Conservation (phyloP, 805 yeast species). For the Zygoascus flipseniorum region DNA sequence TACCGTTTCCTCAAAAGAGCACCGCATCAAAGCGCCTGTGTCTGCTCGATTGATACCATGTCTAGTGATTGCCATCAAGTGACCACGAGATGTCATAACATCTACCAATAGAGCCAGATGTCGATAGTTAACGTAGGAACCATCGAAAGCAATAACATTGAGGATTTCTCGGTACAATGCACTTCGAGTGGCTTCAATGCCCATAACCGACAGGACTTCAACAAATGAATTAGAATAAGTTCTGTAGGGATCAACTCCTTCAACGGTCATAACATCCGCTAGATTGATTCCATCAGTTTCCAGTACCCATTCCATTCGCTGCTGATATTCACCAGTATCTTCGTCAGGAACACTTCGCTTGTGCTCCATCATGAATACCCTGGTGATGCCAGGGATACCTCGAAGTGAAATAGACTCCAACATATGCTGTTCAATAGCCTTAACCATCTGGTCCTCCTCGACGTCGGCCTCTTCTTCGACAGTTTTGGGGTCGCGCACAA, state of each 20-base stretch:
- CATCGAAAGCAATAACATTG: constrained; percentile 98
- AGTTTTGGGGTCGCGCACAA: constrained; percentile 90
- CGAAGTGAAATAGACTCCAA: constrained; percentile 87
- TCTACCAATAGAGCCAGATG: constrained; percentile 97
- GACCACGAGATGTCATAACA: constrained; percentile 98
- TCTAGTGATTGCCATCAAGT: constrained; percentile 96
- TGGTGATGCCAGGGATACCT: constrained; percentile 90
- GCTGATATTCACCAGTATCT: constrained; percentile 76
- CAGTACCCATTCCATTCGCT: constrained; percentile 93
- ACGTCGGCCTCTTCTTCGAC: constrained; percentile 90
- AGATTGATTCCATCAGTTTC: constrained; percentile 98
- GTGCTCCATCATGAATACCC: constrained; percentile 57
- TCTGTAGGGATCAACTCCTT: constrained; percentile 86
- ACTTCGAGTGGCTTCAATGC: constrained; percentile 96
- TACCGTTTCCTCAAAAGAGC: constrained; percentile 98
- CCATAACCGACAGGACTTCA: constrained; percentile 87
- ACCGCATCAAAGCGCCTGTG: constrained; percentile 98
- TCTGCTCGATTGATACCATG: constrained; percentile 98
- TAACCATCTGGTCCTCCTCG: constrained; percentile 94
- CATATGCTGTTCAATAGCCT: constrained; percentile 94
- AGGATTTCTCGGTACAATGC: constrained; percentile 90
- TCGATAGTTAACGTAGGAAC: constrained; percentile 97
- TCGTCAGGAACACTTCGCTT: constrained; percentile 41
- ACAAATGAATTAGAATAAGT: constrained; percentile 95
- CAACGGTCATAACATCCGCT: constrained; percentile 88